Percentiles rank a stretch among this genome's conserved stretches.
Conservation (phyloP, 495 filamentous ascomycete species). For the Hyaloscypha bicolor region DNA sequence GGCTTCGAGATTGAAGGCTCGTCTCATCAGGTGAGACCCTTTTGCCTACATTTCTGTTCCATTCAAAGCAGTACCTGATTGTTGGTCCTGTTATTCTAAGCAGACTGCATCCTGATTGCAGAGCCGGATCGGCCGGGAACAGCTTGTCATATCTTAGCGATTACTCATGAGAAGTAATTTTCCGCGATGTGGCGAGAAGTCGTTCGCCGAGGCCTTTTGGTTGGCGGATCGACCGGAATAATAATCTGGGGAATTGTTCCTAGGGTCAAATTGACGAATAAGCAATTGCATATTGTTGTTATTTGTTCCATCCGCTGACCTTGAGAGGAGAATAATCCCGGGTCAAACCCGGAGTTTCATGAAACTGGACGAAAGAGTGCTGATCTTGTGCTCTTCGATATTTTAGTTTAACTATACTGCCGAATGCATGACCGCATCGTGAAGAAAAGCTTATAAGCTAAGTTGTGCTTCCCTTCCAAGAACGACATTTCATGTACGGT, state of each 20-base stretch:
- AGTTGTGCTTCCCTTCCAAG: not conserved
- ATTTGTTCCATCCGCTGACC: not conserved
- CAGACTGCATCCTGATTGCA: not conserved
- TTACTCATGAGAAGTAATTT: not conserved
- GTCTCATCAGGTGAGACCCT: slow-evolving; percentile 6
- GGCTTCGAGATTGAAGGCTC: not conserved
- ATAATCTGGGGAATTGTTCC: not conserved
- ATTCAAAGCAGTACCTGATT: not conserved
- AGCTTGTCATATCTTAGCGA: not conserved
- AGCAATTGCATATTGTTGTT: not conserved
- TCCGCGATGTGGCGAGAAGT: not conserved
- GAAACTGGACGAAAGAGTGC: not conserved
- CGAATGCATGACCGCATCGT: not conserved
- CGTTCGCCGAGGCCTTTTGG: not conserved
- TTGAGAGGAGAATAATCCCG: not conserved
- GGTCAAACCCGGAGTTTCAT: not conserved
- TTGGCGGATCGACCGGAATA: not conserved
- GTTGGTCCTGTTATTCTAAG: not conserved
- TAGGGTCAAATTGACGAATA: not conserved
- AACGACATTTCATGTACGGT: not conserved
- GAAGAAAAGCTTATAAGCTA: not conserved
- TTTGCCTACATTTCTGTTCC: not conserved
- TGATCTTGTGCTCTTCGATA: not conserved
- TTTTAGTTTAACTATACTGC: not conserved
- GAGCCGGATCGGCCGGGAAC: not conserved